Conservation (phyloP, 768 basidiomycete genomes). For the Pleurotus eryngii region DNA sequence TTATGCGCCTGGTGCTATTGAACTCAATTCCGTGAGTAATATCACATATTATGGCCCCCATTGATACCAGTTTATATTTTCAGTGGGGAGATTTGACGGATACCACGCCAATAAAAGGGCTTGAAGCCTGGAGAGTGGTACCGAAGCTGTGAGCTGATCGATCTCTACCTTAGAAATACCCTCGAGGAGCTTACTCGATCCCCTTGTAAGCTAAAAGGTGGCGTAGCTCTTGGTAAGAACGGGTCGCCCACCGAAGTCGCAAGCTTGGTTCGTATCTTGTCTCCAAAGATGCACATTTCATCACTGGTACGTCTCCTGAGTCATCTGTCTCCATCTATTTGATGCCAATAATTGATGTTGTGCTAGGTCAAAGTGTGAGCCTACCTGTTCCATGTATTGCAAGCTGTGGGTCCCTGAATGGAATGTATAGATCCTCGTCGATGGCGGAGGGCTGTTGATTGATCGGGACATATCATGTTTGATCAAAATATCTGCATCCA, state of each 20-base stretch:
- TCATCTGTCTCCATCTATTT: no score
- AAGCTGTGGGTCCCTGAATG: no score
- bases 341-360: no score
- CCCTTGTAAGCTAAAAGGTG: not conserved
- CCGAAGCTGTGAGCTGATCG: not conserved
- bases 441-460: slow-evolving; percentile 1
- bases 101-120: slow-evolving; percentile 1
- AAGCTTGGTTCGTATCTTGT: slow-evolving; percentile 29
- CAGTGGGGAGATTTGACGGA: slow-evolving; percentile 6
- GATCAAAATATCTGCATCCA: no score
- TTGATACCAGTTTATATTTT: not conserved
- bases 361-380: slow-evolving; percentile 2
- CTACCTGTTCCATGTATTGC: not conserved
- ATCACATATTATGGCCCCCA: not conserved
- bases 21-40: slow-evolving; percentile 26
- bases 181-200: no score
- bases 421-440: not conserved
- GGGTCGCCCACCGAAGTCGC: slow-evolving; percentile 26
- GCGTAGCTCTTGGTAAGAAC: slow-evolving; percentile 1
- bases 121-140: not conserved
- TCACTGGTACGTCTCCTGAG: not conserved
- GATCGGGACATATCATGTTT: not conserved
- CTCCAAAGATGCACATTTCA: slow-evolving; percentile 24
- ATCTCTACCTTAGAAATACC: no score
- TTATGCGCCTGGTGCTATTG: slow-evolving; percentile 33